Base-by-base conservation (phyloP, 1,284 basidiomycete species). In the Athelia psychrophila region DNA sequence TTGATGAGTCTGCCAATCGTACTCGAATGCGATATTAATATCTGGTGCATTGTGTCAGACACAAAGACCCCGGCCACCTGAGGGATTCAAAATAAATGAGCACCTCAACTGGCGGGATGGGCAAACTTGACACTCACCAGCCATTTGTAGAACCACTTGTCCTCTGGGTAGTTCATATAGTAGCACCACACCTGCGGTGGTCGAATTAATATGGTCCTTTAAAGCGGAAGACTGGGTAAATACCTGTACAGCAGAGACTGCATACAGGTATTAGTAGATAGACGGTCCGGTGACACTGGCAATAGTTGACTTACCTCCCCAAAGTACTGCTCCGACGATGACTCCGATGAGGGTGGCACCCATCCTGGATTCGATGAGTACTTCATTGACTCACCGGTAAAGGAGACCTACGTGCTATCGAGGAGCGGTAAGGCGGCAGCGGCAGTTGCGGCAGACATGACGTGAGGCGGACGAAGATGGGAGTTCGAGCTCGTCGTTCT, bases 161-260 rank as follows among this genome's bases (percentile, higher is more conserved):
- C 80, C n/a, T 60, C 69, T 51, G 76, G 73, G 61, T 83, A 80
- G 13, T 62, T 59, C 10, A 64, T 68, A 51, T 65, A 84, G 58
- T 83, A 84, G 55, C 75, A 83, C 69, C 72, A 81, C 2, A 76
- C 72, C n/a, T n/a, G n/a, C n/a, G n/a, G n/a, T n/a, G n/a, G n/a
- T n/a, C n/a, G n/a, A n/a, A n/a, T n/a, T n/a, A n/a, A n/a, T n/a
- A n/a, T n/a, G n/a, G n/a, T n/a, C n/a, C n/a, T n/a, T n/a, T n/a
- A n/a, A n/a, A n/a, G n/a, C n/a, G n/a, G n/a, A n/a, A n/a, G n/a
- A n/a, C n/a, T n/a, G n/a, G n/a, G n/a, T n/a, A n/a, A n/a, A n/a
- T n/a, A n/a, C n/a, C 61, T 85, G 83, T 25, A 81, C 67, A 49
- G 75, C 72, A 3, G 81, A 80, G 20, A 81, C 83, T 84, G 22